These are phyloP conservation scores for Fistulinella prunicolor DNA, from an alignment of 768 basidiomycete genomes.

Conservation along the genomic window DNA sequence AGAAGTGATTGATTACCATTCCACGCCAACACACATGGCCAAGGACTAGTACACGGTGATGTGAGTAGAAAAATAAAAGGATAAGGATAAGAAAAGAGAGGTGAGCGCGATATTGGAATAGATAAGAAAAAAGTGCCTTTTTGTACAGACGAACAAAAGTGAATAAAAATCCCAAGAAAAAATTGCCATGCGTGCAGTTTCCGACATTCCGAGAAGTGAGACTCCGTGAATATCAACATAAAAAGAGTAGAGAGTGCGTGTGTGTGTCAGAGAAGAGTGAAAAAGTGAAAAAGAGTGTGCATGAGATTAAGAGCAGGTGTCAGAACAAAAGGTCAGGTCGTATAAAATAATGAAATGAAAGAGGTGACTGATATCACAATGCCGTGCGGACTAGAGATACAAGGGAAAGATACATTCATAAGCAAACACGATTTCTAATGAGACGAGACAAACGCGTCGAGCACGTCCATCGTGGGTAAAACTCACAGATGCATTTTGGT, in stretches of 20 bases:
- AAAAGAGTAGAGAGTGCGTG: background rate
- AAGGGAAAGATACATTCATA: slow-evolving; percentile 12
- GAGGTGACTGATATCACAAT: slow-evolving; percentile 8
- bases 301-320: background rate
- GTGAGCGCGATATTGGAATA: too few species aligned
- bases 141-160: background rate
- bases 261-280: background rate
- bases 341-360: background rate
- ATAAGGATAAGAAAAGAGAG: background rate
- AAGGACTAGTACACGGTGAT: background rate
- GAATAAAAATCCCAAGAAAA: too few species aligned
- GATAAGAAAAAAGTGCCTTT: background rate
- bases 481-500: slow-evolving; percentile 19
- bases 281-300: background rate
- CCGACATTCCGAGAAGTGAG: background rate
- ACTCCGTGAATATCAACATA: too few species aligned
- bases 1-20: background rate
- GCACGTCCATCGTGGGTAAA: background rate
- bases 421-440: slow-evolving; percentile 5
- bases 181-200: too few species aligned
- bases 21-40: background rate
- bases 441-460: slow-evolving; percentile 1
- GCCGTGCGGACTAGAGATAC: slow-evolving; percentile 15
- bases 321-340: background rate
- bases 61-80: background rate